Evolutionary conservation across 495 filamentous ascomycete genomes (phyloP).

Genomic region (Daldinia bambusicola): DNA sequence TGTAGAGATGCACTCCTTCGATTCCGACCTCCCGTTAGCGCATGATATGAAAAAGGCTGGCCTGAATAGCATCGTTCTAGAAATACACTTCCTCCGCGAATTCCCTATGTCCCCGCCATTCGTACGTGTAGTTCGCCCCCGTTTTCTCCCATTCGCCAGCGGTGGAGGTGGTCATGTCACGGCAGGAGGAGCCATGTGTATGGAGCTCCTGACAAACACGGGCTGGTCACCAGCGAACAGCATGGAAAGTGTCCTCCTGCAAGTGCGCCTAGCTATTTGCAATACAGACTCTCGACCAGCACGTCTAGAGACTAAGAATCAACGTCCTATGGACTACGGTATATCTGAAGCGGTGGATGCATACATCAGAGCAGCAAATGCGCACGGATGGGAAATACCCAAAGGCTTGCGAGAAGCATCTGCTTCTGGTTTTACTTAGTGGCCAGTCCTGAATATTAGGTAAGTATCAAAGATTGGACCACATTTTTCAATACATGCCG

Average conservation of each 20-base stretch:
- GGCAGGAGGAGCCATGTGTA: slow-evolving; percentile 86
- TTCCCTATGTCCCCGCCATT: slow-evolving; percentile 87
- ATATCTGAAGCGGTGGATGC: slow-evolving; percentile 78
- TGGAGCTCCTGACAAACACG: slow-evolving; percentile 86
- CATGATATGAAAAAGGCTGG: slow-evolving; percentile 73
- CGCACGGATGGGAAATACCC: slow-evolving; percentile 74
- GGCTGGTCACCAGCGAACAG: slow-evolving; percentile 80
- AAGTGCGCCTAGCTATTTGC: slow-evolving; percentile 82
- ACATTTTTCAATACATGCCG: background rate
- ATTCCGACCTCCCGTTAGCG: slow-evolving; percentile 72
- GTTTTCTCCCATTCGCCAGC: slow-evolving; percentile 72
- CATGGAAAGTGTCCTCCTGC: slow-evolving; percentile 83
- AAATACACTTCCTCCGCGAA: slow-evolving; percentile 78
- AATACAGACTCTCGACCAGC: slow-evolving; percentile 76
- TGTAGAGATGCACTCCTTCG: slow-evolving; percentile 88
- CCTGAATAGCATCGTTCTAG: slow-evolving; percentile 76
- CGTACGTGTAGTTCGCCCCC: slow-evolving; percentile 83
- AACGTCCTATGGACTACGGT: slow-evolving; percentile 63
- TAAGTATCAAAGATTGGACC: background rate
- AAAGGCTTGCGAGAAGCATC: slow-evolving; percentile 47
- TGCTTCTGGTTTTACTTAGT: background rate
- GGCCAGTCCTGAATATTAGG: background rate
- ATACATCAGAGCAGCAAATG: slow-evolving; percentile 70
- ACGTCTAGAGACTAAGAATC: slow-evolving; percentile 59
- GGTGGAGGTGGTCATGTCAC: slow-evolving; percentile 94